Evolutionary conservation across 345 rosid genomes (phyloP), one percentile per base, ranked within the genome.

Genomic region (Euphorbia tirucalli): DNA sequence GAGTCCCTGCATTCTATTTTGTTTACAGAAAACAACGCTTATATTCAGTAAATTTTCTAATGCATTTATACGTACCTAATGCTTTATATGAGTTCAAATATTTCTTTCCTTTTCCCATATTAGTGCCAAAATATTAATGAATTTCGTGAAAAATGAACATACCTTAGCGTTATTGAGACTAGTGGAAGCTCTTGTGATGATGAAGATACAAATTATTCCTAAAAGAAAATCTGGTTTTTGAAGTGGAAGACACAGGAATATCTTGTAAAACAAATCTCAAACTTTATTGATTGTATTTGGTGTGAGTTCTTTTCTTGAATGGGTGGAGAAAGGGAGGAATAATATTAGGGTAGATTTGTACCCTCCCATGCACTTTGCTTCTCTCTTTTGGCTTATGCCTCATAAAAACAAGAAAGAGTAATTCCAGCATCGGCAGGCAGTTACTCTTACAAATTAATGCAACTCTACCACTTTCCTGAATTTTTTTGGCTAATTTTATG

Each of bases 1-100:
- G 3, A 85, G 37, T 69, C 77, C 82, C 59, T 76, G 87, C 93
- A 85, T 87, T 73, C 79, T 57, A 59, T 54, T 46, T 72, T 73
- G 71, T 43, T 44, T 24, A 7, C 22, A n/a, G 60, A 56, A 10
- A 74, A 9, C 5, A 39, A 11, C 49, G 1, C 21, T 68, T 21
- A 41, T 7, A 31, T 52, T 68, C 43, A n/a, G 11, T 43, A 52
- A 31, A 18, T 67, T 18, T 4, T 37, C 14, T 1, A 3, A 39
- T 39, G 15, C 13, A 25, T 58, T 25, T 27, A 11, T 24, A 6
- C 24, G 50, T 19, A n/a, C n/a, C n/a, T n/a, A n/a, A n/a, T n/a
- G n/a, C n/a, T n/a, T n/a, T n/a, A n/a, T n/a, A n/a, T n/a, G n/a
- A n/a, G n/a, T n/a, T n/a, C n/a, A n/a, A n/a, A n/a, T n/a, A n/a